Evolutionary conservation across 768 basidiomycete genomes (phyloP).

Genomic region (Pleurotus salmoneostramineus): DNA sequence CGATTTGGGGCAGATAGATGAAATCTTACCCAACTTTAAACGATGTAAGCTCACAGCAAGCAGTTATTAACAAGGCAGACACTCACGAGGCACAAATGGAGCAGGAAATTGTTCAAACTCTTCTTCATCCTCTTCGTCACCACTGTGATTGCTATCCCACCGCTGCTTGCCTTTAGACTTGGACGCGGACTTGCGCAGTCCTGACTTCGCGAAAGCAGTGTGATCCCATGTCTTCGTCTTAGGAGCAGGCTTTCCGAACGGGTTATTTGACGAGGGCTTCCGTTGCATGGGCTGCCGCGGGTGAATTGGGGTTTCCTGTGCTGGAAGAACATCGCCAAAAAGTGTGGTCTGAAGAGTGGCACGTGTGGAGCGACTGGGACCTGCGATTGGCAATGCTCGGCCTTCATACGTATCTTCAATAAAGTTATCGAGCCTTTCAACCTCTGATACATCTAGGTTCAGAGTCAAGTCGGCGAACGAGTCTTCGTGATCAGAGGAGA

Average conservation of each 20-base stretch:
- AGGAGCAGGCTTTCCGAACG: conserved; percentile 51
- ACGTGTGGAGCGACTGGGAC: conserved; percentile 31
- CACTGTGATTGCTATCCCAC: conserved; percentile 34
- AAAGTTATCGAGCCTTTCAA: conserved; percentile 50
- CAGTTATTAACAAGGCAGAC: neutral
- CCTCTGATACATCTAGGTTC: conserved; percentile 52
- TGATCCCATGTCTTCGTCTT: conserved; percentile 91
- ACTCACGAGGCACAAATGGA: conserved; percentile 67
- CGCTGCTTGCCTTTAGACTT: conserved; percentile 53
- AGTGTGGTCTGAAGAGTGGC: conserved; percentile 61
- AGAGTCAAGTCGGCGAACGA: conserved; percentile 50
- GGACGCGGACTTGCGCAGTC: conserved; percentile 49
- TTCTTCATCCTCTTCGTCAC: conserved; percentile 57
- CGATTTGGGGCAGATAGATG: conserved; percentile 1
- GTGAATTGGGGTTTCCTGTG: conserved; percentile 18
- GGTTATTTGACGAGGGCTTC: conserved; percentile 37
- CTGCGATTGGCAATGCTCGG: conserved; percentile 36
- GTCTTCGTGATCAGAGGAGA: conserved; percentile 25
- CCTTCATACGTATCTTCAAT: conserved; percentile 44
- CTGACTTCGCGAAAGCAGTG: conserved; percentile 81
- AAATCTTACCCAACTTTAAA: conserved; percentile 56
- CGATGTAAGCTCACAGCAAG: no score
- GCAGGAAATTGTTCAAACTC: conserved; percentile 86
- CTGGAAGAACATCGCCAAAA: conserved; percentile 50
- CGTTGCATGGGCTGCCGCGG: conserved; percentile 32